phyloP scores from a whole-genome alignment of 495 filamentous ascomycete species.

The Bathelium albidoporum region DNA sequence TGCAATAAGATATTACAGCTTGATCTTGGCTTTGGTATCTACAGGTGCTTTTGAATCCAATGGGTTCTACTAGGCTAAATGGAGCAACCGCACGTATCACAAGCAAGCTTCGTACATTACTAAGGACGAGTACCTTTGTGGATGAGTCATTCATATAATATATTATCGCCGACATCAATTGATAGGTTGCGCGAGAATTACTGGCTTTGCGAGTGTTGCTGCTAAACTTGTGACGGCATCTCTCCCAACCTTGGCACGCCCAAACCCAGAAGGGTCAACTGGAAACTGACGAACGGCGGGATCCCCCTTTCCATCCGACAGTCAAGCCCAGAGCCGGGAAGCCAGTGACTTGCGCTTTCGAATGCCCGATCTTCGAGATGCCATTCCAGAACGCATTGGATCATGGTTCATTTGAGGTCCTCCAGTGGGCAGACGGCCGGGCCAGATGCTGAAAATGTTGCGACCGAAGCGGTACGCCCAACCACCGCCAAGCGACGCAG shows the following conservation, averaged over 20 bases:
- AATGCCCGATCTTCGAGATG: background rate
- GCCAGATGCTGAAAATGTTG: background rate
- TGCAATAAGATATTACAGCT: background rate
- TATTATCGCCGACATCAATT: background rate
- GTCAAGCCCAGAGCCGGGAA: background rate
- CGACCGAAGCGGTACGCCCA: background rate
- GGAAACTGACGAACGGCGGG: background rate
- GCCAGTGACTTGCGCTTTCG: background rate
- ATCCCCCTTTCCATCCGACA: background rate
- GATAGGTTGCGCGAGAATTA: background rate
- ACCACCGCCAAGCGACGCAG: background rate
- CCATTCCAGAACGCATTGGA: background rate
- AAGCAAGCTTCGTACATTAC: too few relatives aligned
- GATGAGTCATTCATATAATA: background rate
- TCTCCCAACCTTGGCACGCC: background rate
- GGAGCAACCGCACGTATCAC: too few relatives aligned
- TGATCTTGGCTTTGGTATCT: background rate
- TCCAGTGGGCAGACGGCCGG: slow-evolving; percentile 3
- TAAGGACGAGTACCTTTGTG: too few relatives aligned
- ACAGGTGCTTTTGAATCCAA: too few relatives aligned
- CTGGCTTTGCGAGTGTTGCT: background rate
- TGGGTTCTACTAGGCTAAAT: too few relatives aligned
- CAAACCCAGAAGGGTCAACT: slow-evolving; percentile 3
- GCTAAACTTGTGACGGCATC: background rate
- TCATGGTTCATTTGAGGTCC: slow-evolving; percentile 6